Evolutionary conservation across 306 rosid genomes (phyloP).

Genomic region (Dryas octopetala): DNA sequence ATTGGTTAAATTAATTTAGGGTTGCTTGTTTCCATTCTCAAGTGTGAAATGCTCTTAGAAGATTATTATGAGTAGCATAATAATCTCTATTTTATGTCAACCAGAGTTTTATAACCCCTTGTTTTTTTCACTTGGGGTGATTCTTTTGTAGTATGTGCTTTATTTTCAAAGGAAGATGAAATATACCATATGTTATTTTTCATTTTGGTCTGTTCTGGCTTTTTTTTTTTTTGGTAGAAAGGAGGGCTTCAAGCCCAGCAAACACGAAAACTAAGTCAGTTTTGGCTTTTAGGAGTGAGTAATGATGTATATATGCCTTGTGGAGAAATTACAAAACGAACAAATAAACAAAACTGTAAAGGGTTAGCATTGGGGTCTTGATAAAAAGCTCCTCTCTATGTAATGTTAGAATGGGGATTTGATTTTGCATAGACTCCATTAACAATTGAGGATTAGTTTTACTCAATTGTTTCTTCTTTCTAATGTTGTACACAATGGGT

Average conservation of each 20-base stretch:
- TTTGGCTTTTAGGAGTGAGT: background rate
- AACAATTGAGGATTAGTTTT: too few relatives aligned
- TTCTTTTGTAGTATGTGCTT: background rate
- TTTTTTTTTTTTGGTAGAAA: background rate
- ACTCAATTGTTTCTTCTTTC: too few relatives aligned
- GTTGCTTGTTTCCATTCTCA: background rate
- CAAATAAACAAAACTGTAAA: too few relatives aligned
- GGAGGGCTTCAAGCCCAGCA: too few relatives aligned
- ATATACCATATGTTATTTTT: background rate
- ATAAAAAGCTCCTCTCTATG: too few relatives aligned
- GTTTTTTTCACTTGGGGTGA: background rate
- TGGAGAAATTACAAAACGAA: too few relatives aligned
- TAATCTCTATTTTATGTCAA: background rate
- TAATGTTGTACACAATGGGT: too few relatives aligned
- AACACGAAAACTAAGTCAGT: background rate
- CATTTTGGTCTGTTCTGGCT: background rate
- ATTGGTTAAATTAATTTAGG: background rate
- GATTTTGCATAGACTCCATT: too few relatives aligned
- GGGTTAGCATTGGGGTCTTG: too few relatives aligned
- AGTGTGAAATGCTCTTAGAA: background rate
- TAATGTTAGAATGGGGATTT: too few relatives aligned
- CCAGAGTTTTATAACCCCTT: background rate
- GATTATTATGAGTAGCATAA: constrained; percentile 1
- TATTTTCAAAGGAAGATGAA: background rate
- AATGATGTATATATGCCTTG: too few relatives aligned